Percentiles rank a stretch among this genome's conserved stretches.
Evolutionary conservation across 106 monocot genomes (phyloP).

Genomic region (Chionographis japonica): DNA sequence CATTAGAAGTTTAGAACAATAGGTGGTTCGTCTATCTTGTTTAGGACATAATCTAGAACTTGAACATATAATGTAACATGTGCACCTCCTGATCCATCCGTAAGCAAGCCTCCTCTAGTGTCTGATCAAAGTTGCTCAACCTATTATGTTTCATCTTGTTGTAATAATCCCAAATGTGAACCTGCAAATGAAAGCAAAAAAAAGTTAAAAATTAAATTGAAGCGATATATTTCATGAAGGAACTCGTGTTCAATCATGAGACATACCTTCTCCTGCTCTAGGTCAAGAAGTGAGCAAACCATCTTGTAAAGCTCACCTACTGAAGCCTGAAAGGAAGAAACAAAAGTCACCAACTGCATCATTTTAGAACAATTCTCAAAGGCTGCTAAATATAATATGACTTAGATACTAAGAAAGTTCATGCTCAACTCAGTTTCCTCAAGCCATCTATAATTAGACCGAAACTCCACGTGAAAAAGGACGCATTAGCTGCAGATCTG

Average conservation of each 20-base stretch:
- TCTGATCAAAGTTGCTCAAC: slow-evolving; percentile 31
- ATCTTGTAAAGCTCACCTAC: slow-evolving; percentile 55
- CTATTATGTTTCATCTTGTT: slow-evolving; percentile 20
- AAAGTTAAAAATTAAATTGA: background rate
- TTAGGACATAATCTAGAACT: background rate
- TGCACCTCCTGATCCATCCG: slow-evolving; percentile 75
- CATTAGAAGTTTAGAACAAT: too few relatives aligned
- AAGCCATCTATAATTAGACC: too few relatives aligned
- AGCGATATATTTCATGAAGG: background rate
- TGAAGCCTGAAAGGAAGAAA: slow-evolving; percentile 38
- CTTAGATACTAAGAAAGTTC: background rate
- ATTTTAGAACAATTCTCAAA: background rate
- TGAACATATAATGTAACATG: background rate
- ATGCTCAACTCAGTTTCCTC: background rate
- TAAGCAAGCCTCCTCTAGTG: slow-evolving; percentile 42
- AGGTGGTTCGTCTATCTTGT: background rate
- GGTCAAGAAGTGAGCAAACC: slow-evolving; percentile 41
- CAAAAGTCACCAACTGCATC: background rate
- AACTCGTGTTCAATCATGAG: background rate
- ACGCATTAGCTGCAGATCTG: too few relatives aligned
- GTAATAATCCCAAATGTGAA: slow-evolving; percentile 60
- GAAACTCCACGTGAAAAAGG: too few relatives aligned
- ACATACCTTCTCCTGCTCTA: slow-evolving; percentile 56
- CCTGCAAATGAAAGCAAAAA: slow-evolving; percentile 29
- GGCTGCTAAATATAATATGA: background rate